Evolutionary conservation across 192 early-diverging fungal species (phyloP).

Genomic region (Paraglomus brasilianum): DNA sequence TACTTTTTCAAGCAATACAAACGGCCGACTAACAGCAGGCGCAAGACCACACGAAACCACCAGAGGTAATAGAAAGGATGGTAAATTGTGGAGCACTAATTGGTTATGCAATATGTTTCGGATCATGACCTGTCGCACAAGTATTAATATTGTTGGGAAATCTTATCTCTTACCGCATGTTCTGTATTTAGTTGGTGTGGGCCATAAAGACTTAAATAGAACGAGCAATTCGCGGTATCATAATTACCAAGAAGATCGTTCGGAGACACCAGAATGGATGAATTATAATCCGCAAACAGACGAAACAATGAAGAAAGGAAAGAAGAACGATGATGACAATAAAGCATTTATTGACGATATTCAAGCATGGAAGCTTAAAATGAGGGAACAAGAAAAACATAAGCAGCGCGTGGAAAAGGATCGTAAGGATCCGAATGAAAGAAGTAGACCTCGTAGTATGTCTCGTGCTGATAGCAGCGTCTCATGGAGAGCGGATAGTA

Average conservation of each 20-base stretch:
- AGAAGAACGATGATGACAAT: conserved; percentile 37
- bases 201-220: conserved; percentile 7
- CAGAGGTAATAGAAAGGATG: conserved; percentile 25
- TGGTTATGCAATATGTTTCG: too few species aligned
- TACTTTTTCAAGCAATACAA: conserved; percentile 1
- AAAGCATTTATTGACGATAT: conserved; percentile 50
- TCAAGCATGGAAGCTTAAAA: conserved; percentile 58
- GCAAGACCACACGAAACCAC: conserved; percentile 23
- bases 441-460: conserved; percentile 28
- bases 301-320: conserved; percentile 30
- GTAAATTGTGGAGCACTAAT: too few species aligned
- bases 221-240: conserved; percentile 15
- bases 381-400: conserved; percentile 55
- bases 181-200: too few species aligned
- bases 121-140: neutral
- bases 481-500: conserved; percentile 44
- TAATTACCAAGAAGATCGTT: conserved; percentile 24
- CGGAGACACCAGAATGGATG: conserved; percentile 60
- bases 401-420: conserved; percentile 33
- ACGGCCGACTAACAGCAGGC: neutral
- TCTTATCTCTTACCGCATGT: neutral
- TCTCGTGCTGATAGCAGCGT: conserved; percentile 48
- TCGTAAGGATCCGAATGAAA: conserved; percentile 35
- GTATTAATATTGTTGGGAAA: neutral
- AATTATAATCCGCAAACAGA: conserved; percentile 56